These are phyloP conservation scores for Naumovozyma castellii DNA, from an alignment of 805 yeast genomes.

Conservation along the genomic window DNA sequence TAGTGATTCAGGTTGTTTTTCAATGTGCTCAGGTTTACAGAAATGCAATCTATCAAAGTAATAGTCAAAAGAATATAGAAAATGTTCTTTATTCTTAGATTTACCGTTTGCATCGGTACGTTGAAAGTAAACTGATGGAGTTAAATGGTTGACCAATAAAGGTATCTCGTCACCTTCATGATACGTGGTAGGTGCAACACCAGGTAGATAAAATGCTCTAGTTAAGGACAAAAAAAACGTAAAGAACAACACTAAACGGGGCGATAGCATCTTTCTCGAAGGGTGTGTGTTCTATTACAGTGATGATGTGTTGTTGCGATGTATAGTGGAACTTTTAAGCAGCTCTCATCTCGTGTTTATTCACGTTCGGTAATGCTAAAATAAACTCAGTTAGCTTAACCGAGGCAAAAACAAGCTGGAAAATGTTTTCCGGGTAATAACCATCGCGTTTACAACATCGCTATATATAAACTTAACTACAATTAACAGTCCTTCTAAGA, in stretches of 20 bases:
- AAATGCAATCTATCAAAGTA: constrained; percentile 77
- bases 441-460: too few species aligned
- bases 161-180: constrained; percentile 62
- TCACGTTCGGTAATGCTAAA: not conserved
- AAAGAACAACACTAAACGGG: constrained; percentile 1
- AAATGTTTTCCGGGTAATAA: not conserved
- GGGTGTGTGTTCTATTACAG: not conserved
- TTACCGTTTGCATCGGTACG: constrained; percentile 32
- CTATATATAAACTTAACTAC: not conserved
- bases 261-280: not conserved
- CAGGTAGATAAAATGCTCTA: constrained; percentile 79
- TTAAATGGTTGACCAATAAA: constrained; percentile 78
- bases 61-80: constrained; percentile 68
- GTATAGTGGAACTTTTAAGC: too few species aligned
- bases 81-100: constrained; percentile 39
- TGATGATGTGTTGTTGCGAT: too few species aligned
- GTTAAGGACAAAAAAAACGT: constrained; percentile 6
- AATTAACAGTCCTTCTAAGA: not conserved
- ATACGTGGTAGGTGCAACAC: constrained; percentile 91
- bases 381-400: not conserved
- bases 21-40: constrained; percentile 52
- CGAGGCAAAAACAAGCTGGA: not conserved
- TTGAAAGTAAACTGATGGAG: constrained; percentile 54
- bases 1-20: constrained; percentile 74
- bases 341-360: not conserved